Evolutionary conservation across 83 land plant genomes (phyloP).

Genomic region (Picea abies): DNA sequence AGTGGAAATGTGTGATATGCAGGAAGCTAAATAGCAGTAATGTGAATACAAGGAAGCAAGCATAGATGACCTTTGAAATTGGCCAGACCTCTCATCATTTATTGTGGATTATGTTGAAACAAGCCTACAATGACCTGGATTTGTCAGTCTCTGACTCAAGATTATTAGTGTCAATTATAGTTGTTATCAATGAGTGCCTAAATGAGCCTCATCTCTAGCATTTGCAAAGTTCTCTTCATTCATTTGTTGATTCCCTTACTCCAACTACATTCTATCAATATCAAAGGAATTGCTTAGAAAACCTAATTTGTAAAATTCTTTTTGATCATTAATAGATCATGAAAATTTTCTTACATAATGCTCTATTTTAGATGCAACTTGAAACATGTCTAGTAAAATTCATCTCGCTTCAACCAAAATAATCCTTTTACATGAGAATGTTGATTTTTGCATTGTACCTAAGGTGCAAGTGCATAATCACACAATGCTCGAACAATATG

Average conservation of each 20-base stretch:
- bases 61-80: slow-evolving; percentile 69
- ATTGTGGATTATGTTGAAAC: slow-evolving; percentile 90
- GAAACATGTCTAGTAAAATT: no score
- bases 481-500: no score
- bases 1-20: slow-evolving; percentile 95
- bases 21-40: slow-evolving; percentile 76
- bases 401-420: no score
- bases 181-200: slow-evolving; percentile 91
- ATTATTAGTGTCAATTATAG: slow-evolving; percentile 76
- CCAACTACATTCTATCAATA: slow-evolving; percentile 33
- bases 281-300: no score
- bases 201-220: slow-evolving; percentile 84
- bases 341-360: no score
- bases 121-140: slow-evolving; percentile 71
- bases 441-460: no score
- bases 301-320: no score
- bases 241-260: slow-evolving; percentile 84
- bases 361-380: no score
- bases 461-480: no score
- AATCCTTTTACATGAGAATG: no score
- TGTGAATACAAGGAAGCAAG: slow-evolving; percentile 82
- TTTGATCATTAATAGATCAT: no score
- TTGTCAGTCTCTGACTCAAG: slow-evolving; percentile 77
- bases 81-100: slow-evolving; percentile 73
- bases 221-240: slow-evolving; percentile 91